A percentile compares a stretch with the other conserved stretches of the same genome.
These are phyloP conservation scores for Backusella tarrabulga DNA, from an alignment of 192 early-diverging fungal genomes.

Conservation along the genomic window DNA sequence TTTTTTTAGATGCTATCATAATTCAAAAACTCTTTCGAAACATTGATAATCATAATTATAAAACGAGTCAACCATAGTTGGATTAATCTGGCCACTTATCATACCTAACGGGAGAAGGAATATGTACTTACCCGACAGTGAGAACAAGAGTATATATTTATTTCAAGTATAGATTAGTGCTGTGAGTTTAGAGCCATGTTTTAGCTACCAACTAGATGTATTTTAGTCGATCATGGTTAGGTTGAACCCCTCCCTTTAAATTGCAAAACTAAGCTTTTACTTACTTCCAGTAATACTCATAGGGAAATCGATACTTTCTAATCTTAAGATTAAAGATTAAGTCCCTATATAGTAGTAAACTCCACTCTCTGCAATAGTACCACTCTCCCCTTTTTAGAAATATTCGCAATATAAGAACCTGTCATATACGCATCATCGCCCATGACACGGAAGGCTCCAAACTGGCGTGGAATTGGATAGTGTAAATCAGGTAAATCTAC, in stretches of 20 bases:
- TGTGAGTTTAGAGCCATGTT: background rate
- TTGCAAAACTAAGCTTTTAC: background rate
- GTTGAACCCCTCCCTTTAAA: background rate
- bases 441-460: background rate
- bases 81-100: too few relatives aligned
- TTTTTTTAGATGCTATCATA: background rate
- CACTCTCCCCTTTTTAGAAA: background rate
- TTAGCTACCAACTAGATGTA: background rate
- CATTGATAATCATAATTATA: background rate
- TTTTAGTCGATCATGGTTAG: background rate
- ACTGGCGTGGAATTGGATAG: background rate
- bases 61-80: background rate
- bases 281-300: background rate
- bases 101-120: too few relatives aligned
- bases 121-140: background rate
- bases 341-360: background rate
- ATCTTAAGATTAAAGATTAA: background rate
- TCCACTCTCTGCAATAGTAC: background rate
- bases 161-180: background rate
- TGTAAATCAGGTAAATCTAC: background rate
- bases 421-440: background rate
- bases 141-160: background rate
- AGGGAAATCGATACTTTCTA: background rate
- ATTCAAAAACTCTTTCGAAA: too few relatives aligned
- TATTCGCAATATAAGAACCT: background rate